phyloP scores from a whole-genome alignment of 1,284 basidiomycete genomes.

The Boletus semigastroideus region DNA sequence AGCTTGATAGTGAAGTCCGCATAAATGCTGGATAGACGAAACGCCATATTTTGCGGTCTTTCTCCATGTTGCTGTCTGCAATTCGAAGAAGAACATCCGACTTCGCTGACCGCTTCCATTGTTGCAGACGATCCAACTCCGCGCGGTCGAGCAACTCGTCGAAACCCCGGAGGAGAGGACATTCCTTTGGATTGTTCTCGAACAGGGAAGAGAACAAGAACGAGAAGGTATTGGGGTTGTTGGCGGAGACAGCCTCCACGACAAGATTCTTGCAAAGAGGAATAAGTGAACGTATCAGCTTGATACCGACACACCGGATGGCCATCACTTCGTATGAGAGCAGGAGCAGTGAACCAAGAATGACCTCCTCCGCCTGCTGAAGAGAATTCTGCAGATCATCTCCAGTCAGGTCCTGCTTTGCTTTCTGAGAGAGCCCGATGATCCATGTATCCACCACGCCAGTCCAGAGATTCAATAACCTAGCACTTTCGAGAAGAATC shows the following conservation, averaged over 20 bases:
- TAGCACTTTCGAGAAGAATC: constrained; percentile 63
- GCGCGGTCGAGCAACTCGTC: constrained; percentile 63
- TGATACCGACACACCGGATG: constrained; percentile 59
- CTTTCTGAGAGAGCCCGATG: constrained; percentile 42
- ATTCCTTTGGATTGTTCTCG: constrained; percentile 26
- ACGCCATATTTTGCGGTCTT: constrained; percentile 71
- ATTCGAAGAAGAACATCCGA: constrained; percentile 58
- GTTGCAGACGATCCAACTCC: constrained; percentile 57
- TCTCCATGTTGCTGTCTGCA: constrained; percentile 62
- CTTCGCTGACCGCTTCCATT: constrained; percentile 58
- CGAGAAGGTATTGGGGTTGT: constrained; percentile 19
- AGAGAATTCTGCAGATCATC: constrained; percentile 39
- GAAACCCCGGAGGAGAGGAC: constrained; percentile 55
- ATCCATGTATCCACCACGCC: constrained; percentile 74
- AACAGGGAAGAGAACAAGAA: constrained; percentile 48
- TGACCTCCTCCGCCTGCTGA: constrained; percentile 58
- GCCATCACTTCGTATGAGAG: constrained; percentile 60
- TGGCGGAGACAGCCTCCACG: constrained; percentile 31
- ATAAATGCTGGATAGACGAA: constrained; percentile 67
- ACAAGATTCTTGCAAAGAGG: constrained; percentile 42
- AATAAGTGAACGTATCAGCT: constrained; percentile 56
- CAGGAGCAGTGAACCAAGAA: constrained; percentile 77
- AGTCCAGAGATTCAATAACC: constrained; percentile 74
- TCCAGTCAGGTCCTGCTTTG: constrained; percentile 41
- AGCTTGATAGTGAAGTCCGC: constrained; percentile 50